phyloP scores from a whole-genome alignment of 805 yeast species.

The Torulaspora delbrueckii region DNA sequence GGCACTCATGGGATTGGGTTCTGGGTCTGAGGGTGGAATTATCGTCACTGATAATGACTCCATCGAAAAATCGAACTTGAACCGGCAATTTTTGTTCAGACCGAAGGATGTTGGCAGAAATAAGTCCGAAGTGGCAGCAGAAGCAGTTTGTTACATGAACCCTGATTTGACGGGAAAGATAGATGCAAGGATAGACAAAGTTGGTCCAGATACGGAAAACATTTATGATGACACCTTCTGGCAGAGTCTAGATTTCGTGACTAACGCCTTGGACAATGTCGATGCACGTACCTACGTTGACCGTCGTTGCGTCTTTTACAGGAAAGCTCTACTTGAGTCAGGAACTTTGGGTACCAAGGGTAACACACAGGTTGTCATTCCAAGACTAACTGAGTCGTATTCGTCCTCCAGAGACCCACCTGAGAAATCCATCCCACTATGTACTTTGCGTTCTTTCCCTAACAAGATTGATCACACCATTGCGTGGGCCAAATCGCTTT shows the following conservation, averaged over 20 bases:
- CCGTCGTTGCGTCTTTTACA: slow-evolving; percentile 89
- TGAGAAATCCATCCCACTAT: slow-evolving; percentile 92
- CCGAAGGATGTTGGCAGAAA: slow-evolving; percentile 89
- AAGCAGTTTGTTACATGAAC: slow-evolving; percentile 80
- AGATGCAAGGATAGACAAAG: slow-evolving; percentile 74
- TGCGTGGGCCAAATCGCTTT: slow-evolving; percentile 96
- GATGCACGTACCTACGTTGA: slow-evolving; percentile 98
- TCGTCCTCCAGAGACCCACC: slow-evolving; percentile 98
- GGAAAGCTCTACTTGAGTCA: slow-evolving; percentile 86
- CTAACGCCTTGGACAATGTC: slow-evolving; percentile 94
- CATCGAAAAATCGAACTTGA: slow-evolving; percentile 91
- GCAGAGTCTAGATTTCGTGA: slow-evolving; percentile 78
- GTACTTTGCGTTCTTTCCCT: slow-evolving; percentile 97
- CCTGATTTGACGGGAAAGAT: slow-evolving; percentile 77
- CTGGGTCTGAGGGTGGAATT: slow-evolving; percentile 85
- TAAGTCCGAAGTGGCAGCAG: slow-evolving; percentile 87
- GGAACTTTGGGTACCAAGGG: slow-evolving; percentile 99
- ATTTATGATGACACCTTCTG: slow-evolving; percentile 83
- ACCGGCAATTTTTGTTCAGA: slow-evolving; percentile 93
- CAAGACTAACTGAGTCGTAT: slow-evolving; percentile 90
- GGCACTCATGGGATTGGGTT: slow-evolving; percentile 94
- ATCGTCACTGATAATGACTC: slow-evolving; percentile 88
- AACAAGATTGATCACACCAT: slow-evolving; percentile 97
- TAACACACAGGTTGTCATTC: slow-evolving; percentile 93
- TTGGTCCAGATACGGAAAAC: slow-evolving; percentile 87